Evolutionary conservation across 345 rosid genomes (phyloP).

Genomic region (Syzygium aromaticum): DNA sequence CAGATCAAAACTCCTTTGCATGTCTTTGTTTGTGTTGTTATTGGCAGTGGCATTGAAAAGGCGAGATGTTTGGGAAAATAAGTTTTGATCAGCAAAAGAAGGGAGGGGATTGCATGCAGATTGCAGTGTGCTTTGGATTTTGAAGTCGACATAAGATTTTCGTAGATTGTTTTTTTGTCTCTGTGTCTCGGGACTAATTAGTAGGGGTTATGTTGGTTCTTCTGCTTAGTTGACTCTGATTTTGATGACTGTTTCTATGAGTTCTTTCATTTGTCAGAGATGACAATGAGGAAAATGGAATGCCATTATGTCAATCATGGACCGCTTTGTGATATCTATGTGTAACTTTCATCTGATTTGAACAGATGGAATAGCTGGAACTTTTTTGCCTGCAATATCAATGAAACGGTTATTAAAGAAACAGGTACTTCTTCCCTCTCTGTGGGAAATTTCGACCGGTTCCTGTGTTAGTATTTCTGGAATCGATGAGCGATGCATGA

Average conservation of each 20-base stretch:
- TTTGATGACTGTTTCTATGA: not conserved
- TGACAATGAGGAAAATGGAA: not conserved
- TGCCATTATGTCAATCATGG: not conserved
- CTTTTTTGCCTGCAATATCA: conserved; percentile 84
- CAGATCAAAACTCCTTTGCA: not conserved
- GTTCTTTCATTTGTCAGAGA: not conserved
- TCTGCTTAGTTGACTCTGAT: not conserved
- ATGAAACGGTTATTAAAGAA: conserved; percentile 78
- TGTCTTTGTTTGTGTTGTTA: not conserved
- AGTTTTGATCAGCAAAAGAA: not conserved
- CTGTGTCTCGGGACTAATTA: not conserved
- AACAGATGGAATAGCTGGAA: conserved; percentile 99
- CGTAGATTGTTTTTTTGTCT: not conserved
- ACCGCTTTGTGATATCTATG: not conserved
- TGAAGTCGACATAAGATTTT: not conserved
- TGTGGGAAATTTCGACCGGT: not conserved
- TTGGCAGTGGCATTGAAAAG: not conserved
- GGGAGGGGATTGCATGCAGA: not conserved
- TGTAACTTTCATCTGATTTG: conserved; percentile 1
- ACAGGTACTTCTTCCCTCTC: conserved; percentile 38
- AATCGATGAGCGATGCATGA: not conserved
- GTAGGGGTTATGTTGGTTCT: not conserved
- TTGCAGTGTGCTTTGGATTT: not conserved
- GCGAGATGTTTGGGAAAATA: not conserved
- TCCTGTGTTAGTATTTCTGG: not conserved